A percentile compares a stretch with the other conserved stretches of the same genome.
Conservation (phyloP, 2,329 filamentous ascomycete species). For the Paecilomyces niveus region DNA sequence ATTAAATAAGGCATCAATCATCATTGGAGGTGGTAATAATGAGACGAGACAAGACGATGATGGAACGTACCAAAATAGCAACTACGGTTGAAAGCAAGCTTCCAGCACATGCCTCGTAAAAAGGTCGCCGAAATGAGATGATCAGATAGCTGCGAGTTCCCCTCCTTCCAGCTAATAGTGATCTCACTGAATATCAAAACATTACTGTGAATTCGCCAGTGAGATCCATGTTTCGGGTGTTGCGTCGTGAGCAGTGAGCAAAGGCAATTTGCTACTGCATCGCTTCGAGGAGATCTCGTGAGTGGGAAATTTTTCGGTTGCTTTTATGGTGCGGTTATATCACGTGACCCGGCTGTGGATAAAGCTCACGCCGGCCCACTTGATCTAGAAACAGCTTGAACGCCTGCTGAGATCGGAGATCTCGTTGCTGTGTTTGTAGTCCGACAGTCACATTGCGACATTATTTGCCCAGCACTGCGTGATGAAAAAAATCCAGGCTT, state of each 20-base stretch:
- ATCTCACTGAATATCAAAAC: not conserved
- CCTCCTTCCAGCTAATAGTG: not conserved
- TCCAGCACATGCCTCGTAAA: not conserved
- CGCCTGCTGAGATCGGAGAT: not conserved
- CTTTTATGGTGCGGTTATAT: not conserved
- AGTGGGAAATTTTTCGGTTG: not conserved
- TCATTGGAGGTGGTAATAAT: constrained; percentile 12
- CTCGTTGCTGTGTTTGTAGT: not conserved
- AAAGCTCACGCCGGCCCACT: not conserved
- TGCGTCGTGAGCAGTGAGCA: not conserved
- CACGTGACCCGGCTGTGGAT: not conserved
- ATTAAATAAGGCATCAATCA: constrained; percentile 28
- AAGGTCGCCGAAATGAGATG: too few species aligned
- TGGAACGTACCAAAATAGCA: not conserved
- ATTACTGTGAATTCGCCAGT: not conserved
- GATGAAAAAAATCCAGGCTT: not conserved
- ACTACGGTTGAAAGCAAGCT: not conserved
- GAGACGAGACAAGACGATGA: not conserved
- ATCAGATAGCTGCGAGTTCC: not conserved
- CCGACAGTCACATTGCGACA: not conserved
- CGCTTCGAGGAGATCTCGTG: not conserved
- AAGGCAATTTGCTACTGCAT: not conserved
- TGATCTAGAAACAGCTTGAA: not conserved
- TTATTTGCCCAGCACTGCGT: not conserved
- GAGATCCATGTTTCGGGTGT: not conserved